Evolutionary conservation across 305 asterid genomes (phyloP), one percentile per base, ranked within the genome.

Genomic region (Fraxinus albicans): DNA sequence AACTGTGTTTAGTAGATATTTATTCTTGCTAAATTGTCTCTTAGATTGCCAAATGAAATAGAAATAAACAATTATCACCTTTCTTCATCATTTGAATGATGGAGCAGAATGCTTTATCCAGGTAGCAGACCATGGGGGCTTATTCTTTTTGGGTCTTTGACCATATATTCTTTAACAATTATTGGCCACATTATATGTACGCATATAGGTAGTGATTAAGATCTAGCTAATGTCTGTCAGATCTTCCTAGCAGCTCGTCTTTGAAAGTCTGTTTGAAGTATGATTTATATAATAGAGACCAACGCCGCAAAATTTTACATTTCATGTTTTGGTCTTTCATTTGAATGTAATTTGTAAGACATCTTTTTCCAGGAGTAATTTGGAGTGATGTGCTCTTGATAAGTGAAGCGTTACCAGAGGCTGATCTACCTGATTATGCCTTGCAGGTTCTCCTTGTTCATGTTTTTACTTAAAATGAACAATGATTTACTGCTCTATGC

Each of bases 321-420:
- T 9, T 47, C 67, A 17, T 69, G 8, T 31, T 31, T 29, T 31
- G 36, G 15, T 63, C 58, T 4, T 21, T 75, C 13, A 35, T 55
- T 69, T 47, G 69, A 73, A 17, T 19, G 40, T 33, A 33, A 72
- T 72, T 31, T 72, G 6, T 72, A 72, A 69, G 40, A 25, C 38
- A 53, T 84, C 73, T n/a, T 84, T 79, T 21, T 8, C 69, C 88
- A 89, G 92, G 88, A 70, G 83, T 86, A 53, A 86, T 85, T 79
- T 89, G 91, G 92, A 80, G 90, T 33, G 91, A 89, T 76, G 89
- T 89, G 77, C 88, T 85, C 67, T 67, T 77, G 77, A 89, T 89
- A 90, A 87, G 88, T 72, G 90, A 80, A 78, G 91, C 88, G 79
- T 83, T 89, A 80, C 88, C 92, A 31, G 92, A 86, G 83, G 90